Percentiles rank a stretch among this genome's conserved stretches.
phyloP scores from a whole-genome alignment of 2,329 filamentous ascomycete genomes.

The Arachnopeziza araneosa region DNA sequence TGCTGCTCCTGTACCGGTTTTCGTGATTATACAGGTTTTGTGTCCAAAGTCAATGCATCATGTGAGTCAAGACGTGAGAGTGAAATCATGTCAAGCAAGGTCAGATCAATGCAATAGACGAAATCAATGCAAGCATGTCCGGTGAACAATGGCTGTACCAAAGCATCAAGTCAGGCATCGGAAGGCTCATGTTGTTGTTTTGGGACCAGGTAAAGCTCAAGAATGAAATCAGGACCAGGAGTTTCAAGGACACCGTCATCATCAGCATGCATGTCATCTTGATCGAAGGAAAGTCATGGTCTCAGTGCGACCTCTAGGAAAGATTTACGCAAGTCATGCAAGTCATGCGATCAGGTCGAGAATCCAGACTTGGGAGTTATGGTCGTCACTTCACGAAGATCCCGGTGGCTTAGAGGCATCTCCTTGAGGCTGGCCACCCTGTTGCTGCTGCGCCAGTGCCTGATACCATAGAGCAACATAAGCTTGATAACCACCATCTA shows the following conservation, averaged over 20 bases:
- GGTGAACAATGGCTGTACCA: neutral
- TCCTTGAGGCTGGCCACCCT: constrained; percentile 29
- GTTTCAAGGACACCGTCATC: constrained; percentile 14
- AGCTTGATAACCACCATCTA: constrained; percentile 75
- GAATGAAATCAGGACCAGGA: constrained; percentile 15
- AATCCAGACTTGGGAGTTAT: constrained; percentile 21
- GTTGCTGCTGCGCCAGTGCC: constrained; percentile 50
- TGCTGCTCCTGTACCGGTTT: neutral
- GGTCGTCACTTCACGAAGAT: constrained; percentile 29
- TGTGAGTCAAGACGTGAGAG: constrained; percentile 12
- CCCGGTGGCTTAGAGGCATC: constrained; percentile 37
- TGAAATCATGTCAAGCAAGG: constrained; percentile 20
- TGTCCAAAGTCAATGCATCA: constrained; percentile 9
- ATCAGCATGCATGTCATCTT: constrained; percentile 30
- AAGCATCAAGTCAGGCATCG: constrained; percentile 3
- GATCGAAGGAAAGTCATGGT: constrained; percentile 29
- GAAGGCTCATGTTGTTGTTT: neutral
- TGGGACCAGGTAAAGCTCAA: constrained; percentile 9
- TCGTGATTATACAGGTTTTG: neutral
- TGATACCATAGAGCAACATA: constrained; percentile 80
- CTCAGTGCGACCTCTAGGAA: constrained; percentile 28
- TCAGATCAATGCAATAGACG: constrained; percentile 23
- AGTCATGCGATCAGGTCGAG: constrained; percentile 29
- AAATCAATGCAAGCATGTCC: constrained; percentile 1
- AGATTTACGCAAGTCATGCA: constrained; percentile 28